Base-by-base conservation (phyloP, 345 rosid species). In the Salix udensis region DNA sequence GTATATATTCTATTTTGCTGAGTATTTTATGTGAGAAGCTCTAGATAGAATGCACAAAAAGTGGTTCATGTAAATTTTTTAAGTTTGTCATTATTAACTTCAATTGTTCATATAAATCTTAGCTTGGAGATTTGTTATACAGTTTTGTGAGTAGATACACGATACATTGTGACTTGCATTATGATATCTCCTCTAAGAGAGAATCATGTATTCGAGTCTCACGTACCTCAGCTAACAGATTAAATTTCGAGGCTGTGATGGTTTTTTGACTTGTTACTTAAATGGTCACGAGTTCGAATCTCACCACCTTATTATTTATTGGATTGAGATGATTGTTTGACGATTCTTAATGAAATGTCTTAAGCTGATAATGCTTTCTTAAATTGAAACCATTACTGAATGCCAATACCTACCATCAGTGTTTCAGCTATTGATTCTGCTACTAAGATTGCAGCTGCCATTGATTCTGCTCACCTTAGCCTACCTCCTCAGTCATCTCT, bases 1-100 rank as follows among this genome's bases (percentile, higher is more conserved):
- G 98, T 93, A 86, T 48, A 76, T 2, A 52, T 65, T 73, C 66
- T 72, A 23, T 39, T 28, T 36, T 64, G 15, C 50, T 53, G 2
- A 60, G 15, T 31, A 58, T 36, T 70, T 67, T 30, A 18, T 30
- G 28, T 67, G 42, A 31, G 52, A 79, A 46, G 48, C 64, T 55
- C 44, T 68, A 61, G 23, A 42, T 64, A 42, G 23, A 62, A 34
- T 31, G 48, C 65, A 34, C 42, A 19, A 58, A n/a, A 28, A 53
- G 8, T 12, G 11, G 50, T 68, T n/a, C 28, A 16, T 13, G 10
- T 6, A 1, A 5, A 5, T 46, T 26, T 42, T 62, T 42, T 46
- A 65, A 66, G 13, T 67, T 65, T 71, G 37, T 39, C 80, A 48
- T n/a, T 4, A 30, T 23, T 52, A 24, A 67, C 6, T 64, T 64